Base-by-base conservation (phyloP, 1,139 yeast genomes). In the Wickerhamomyces sp. region DNA sequence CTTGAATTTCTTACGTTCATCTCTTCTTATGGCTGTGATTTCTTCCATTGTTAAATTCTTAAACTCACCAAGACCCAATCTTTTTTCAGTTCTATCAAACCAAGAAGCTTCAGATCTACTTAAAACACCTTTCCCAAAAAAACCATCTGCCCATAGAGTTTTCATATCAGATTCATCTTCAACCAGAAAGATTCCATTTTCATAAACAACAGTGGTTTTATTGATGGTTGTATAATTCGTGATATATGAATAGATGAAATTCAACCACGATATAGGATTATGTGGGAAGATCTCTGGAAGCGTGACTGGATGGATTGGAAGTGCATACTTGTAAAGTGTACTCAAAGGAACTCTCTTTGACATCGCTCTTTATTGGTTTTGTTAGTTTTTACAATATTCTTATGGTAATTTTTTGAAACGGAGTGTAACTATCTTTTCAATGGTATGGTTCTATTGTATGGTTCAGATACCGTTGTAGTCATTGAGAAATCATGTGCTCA, bases 401-500 rank as follows among this genome's bases (percentile, higher is more conserved):
- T n/a, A n/a, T n/a, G n/a, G n/a, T n/a, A n/a, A n/a, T n/a, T n/a
- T 52, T 19, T 9, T 10, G 13, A 16, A 16, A 13, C 22, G 9
- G 22, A 12, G n/a, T 18, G 11, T 21, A 6, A 21, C 7, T n/a
- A 16, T 4, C 9, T 16, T 7, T n/a, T 25, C 12, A 15, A n/a
- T 12, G 24, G n/a, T 12, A 3, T 16, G 15, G n/a, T 3, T 19
- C 7, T 10, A 19, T 19, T 7, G 10, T 10, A 23, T 9, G 12
- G 11, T 17, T 88, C 97, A 88, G 97, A 88, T 88, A 88, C 97
- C 97, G 97, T 88, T 88, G 96, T 88, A 88, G 97, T 89, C 96
- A 80, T 75, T 78, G 82, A 78, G 81, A 76, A 76, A 75, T 75
- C 79, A 64, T 74, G 82, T 74, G 83, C 86, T 72, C 75, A 77